phyloP scores from a whole-genome alignment of 805 yeast species.

The Candida namnaoensis region DNA sequence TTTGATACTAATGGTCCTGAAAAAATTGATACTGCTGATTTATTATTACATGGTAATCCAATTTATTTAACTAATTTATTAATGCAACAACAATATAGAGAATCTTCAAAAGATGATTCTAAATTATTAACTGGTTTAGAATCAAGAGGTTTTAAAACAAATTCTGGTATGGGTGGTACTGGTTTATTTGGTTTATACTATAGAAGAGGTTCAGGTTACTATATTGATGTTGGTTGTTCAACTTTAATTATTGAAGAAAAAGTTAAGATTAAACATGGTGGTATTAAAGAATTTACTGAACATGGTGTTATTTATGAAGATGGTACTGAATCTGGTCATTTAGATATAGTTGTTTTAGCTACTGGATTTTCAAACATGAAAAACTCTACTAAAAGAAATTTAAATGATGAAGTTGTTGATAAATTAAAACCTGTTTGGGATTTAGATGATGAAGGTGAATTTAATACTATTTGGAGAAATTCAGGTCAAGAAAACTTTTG shows the following conservation, averaged over 20 bases:
- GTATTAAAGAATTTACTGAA: constrained; percentile 26
- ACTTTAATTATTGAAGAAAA: constrained; percentile 29
- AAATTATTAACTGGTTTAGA: constrained; percentile 22
- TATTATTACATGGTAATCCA: constrained; percentile 26
- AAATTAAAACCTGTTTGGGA: constrained; percentile 32
- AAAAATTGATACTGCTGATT: constrained; percentile 27
- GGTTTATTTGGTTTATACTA: constrained; percentile 31
- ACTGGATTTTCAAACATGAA: constrained; percentile 35
- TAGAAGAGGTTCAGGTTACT: constrained; percentile 37
- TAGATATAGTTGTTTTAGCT: constrained; percentile 33
- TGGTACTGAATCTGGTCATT: constrained; percentile 23
- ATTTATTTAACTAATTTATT: constrained; percentile 22
- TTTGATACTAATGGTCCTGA: constrained; percentile 28
- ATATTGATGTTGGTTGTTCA: constrained; percentile 37
- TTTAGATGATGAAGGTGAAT: constrained; percentile 34
- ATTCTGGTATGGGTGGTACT: constrained; percentile 33
- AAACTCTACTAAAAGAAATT: constrained; percentile 28
- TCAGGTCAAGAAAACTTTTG: constrained; percentile 32
- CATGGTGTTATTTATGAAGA: constrained; percentile 30
- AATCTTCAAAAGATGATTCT: constrained; percentile 23
- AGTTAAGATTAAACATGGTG: constrained; percentile 27
- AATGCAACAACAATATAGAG: constrained; percentile 29
- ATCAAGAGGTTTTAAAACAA: constrained; percentile 29
- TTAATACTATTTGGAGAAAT: constrained; percentile 27
- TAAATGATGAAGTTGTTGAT: constrained; percentile 28